These are phyloP conservation scores for Suillus discolor DNA, from an alignment of 768 basidiomycete species.

Conservation along the genomic window DNA sequence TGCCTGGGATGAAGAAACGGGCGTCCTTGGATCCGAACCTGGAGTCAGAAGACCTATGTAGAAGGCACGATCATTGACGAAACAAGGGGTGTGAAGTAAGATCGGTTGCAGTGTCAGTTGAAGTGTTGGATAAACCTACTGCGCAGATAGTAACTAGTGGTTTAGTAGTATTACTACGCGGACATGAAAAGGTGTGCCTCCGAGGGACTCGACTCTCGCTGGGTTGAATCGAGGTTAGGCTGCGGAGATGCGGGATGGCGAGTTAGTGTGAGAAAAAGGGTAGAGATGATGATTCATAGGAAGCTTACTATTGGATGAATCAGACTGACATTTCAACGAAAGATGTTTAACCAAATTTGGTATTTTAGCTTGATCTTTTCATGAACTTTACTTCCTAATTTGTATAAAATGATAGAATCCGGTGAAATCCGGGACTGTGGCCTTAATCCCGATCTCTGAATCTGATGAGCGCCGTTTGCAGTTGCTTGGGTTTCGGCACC, in stretches of 20 bases:
- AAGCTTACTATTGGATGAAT: conserved; percentile 14
- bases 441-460: conserved; percentile 28
- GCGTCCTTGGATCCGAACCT: neutral
- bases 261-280: conserved; percentile 21
- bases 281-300: conserved; percentile 13
- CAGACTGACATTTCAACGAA: conserved; percentile 3
- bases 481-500: conserved; percentile 38
- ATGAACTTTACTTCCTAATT: neutral
- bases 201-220: conserved; percentile 17
- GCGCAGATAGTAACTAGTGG: neutral
- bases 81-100: conserved; percentile 14
- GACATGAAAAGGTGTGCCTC: neutral
- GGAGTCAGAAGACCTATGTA: conserved; percentile 21
- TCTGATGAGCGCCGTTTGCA: conserved; percentile 39
- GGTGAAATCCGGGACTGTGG: conserved; percentile 28
- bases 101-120: neutral
- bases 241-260: conserved; percentile 17
- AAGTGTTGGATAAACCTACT: neutral
- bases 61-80: conserved; percentile 9
- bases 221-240: conserved; percentile 19
- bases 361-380: conserved; percentile 9
- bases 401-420: conserved; percentile 21
- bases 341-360: conserved; percentile 8
- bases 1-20: neutral
- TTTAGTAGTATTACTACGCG: neutral